phyloP scores from a whole-genome alignment of 1,284 basidiomycete genomes.

The Tylopilus microsporus region DNA sequence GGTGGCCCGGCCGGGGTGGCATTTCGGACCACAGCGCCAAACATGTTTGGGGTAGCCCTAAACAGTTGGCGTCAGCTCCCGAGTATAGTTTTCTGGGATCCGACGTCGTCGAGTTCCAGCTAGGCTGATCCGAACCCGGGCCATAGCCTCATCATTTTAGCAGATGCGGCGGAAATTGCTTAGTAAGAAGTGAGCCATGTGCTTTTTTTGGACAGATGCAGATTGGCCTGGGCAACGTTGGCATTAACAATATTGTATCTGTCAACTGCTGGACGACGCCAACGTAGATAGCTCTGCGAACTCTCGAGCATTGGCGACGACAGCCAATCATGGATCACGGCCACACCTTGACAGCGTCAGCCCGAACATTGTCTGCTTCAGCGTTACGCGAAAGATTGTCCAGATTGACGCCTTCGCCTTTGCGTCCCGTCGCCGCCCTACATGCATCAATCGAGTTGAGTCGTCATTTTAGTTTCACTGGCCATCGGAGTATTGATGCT shows the following conservation, averaged over 20 bases:
- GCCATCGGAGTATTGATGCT: slow-evolving; percentile 1
- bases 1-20: no score
- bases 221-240: not conserved
- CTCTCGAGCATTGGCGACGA: slow-evolving; percentile 1
- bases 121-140: no score
- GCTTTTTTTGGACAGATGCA: no score
- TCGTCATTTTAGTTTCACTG: slow-evolving; percentile 13
- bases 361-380: slow-evolving; percentile 41
- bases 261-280: not conserved
- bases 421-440: slow-evolving; percentile 57
- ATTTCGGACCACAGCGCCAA: no score
- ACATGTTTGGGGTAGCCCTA: no score
- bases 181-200: not conserved
- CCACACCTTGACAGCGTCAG: slow-evolving; percentile 18
- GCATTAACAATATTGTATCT: not conserved
- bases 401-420: slow-evolving; percentile 48
- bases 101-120: no score
- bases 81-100: no score
- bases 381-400: slow-evolving; percentile 56
- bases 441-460: slow-evolving; percentile 67
- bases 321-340: slow-evolving; percentile 20
- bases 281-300: not conserved
- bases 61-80: no score
- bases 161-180: not conserved
- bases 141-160: no score